Percentiles rank a stretch among this genome's conserved stretches.
phyloP scores from a whole-genome alignment of 495 filamentous ascomycete genomes.

The Cairneyella variabilis region DNA sequence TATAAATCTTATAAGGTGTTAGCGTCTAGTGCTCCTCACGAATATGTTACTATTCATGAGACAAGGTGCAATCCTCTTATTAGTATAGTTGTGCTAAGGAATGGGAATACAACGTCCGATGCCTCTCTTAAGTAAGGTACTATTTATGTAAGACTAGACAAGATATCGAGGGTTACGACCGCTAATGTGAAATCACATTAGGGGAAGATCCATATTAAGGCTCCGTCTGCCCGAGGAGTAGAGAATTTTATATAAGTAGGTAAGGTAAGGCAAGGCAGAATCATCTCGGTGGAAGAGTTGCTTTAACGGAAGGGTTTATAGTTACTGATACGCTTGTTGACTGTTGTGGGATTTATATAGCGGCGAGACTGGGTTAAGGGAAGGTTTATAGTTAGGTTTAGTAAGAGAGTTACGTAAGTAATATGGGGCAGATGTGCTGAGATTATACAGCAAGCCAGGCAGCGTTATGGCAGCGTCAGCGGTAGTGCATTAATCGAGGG shows the following conservation, averaged over 20 bases:
- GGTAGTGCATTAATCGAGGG: too few relatives aligned
- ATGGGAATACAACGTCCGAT: neutral
- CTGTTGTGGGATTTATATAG: slow-evolving; percentile 16
- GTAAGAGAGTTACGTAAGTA: slow-evolving; percentile 15
- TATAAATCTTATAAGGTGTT: slow-evolving; percentile 2
- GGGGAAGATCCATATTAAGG: slow-evolving; percentile 15
- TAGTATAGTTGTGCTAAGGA: neutral
- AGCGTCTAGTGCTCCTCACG: slow-evolving; percentile 1
- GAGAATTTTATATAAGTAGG: slow-evolving; percentile 15
- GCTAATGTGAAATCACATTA: slow-evolving; percentile 20
- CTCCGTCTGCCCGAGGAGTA: slow-evolving; percentile 13
- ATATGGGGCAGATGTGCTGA: slow-evolving; percentile 15
- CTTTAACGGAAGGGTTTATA: slow-evolving; percentile 10
- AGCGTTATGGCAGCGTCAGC: too few relatives aligned
- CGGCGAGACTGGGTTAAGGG: slow-evolving; percentile 8
- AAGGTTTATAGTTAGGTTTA: slow-evolving; percentile 6
- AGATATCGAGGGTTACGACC: slow-evolving; percentile 20
- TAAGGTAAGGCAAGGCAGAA: slow-evolving; percentile 3
- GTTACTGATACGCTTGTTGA: slow-evolving; percentile 8
- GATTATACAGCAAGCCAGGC: slow-evolving; percentile 15
- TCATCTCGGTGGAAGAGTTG: slow-evolving; percentile 5
- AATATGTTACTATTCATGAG: slow-evolving; percentile 7
- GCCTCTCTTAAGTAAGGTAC: slow-evolving; percentile 9
- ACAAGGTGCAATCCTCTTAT: slow-evolving; percentile 3
- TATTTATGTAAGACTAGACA: slow-evolving; percentile 20